Evolutionary conservation across 2,329 filamentous ascomycete genomes (phyloP), one percentile per base, ranked within the genome.

Genomic region (Pseudopyrenochaeta lycopersici): DNA sequence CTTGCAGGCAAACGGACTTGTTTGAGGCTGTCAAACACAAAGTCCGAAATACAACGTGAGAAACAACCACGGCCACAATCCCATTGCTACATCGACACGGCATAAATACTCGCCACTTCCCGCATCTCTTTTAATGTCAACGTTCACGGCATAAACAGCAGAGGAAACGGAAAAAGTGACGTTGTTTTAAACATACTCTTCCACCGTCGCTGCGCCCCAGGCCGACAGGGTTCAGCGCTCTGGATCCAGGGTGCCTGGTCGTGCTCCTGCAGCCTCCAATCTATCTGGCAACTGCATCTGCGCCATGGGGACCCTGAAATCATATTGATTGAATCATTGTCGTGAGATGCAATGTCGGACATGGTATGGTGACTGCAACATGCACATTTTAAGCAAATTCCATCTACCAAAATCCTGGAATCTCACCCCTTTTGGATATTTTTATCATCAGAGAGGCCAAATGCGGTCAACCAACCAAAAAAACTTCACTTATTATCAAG

Each of bases 161-260:
- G n/a, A 18, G 31, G 27, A 46, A 46, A 36, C 43, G 23, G 43
- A 39, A 31, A 31, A 18, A 39, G 5, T 36, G 35, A 47, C 45
- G 44, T 40, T 36, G 45, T 39, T 47, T 39, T 30, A 40, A 40
- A 40, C 35, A 40, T n/a, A 18, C 17, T 23, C 27, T 23, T n/a
- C 30, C 6, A 14, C 29, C 23, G 21, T 18, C 11, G 36, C 20
- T 39, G 36, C 36, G 36, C 36, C 36, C 21, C 20, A 20, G 21
- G 9, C 20, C 20, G 2, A 18, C 18, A 21, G 2, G 35, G 15
- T 21, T 20, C 14, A 10, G 39, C n/a, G 10, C 27, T 15, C 2
- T 7, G 40, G 7, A 17, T 42, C 40, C 23, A 3, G 23, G 23
- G 14, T 20, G n/a, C 40, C 40, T 31, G 40, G 40, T 31, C 23